Base-by-base conservation (phyloP, 1,139 yeast species). In the Candida tetrigidarum region DNA sequence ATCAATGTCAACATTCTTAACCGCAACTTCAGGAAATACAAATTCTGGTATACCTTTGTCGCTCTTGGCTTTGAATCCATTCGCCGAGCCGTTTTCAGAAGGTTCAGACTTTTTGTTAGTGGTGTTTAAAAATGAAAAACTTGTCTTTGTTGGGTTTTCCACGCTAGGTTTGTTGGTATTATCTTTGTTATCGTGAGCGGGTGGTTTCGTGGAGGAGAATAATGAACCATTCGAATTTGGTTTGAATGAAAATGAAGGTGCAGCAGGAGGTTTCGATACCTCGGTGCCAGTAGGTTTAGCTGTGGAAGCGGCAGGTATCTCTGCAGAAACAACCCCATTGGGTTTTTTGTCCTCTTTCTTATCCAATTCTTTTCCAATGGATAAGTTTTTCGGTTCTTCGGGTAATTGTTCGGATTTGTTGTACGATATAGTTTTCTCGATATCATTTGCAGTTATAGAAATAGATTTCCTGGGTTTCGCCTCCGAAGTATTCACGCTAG, bases 401-500 rank as follows among this genome's bases (percentile, higher is more conserved):
- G 64, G 60, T 30, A 67, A 55, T 15, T 58, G 59, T 39, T 63
- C 64, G 8, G 74, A 63, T 47, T 62, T 65, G 45, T 67, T 70
- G 47, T 63, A 71, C 25, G 67, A 61, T 8, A 70, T 60, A 1
- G 77, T 69, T 37, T 67, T 66, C 30, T 62, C 59, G 18, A 73
- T 71, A 42, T 67, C 74, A 37, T 64, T 65, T 7, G 76, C 76
- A 4, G 68, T 66, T 2, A 69, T 50, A 6, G 47, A 26, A 10
- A 44, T 28, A 1, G 43, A 16, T 35, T 30, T 22, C 12, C 29
- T 41, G 26, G 39, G 27, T n/a, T 34, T 32, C 23, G 26, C 38
- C 19, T 18, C 39, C 9, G 41, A 20, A 30, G 36, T 39, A 38
- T 44, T 48, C 36, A 33, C 39, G 18, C 14, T 20, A 8, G 20